Conservation (phyloP, 768 basidiomycete genomes). For the Pleurotus tuber-regium region DNA sequence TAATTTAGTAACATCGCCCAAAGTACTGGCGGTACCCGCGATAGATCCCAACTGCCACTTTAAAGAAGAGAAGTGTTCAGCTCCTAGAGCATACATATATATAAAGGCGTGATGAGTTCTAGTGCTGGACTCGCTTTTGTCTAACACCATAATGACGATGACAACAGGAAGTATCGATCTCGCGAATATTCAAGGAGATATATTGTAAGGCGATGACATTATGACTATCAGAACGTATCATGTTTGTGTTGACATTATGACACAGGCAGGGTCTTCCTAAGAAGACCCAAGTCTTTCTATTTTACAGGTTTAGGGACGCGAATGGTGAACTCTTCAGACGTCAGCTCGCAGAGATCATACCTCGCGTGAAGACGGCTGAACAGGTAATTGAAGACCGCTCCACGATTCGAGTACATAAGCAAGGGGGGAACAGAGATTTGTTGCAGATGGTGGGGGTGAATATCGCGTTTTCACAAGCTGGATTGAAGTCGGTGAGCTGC, state of each 20-base stretch:
- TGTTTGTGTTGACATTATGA: neutral
- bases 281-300: conserved; percentile 47
- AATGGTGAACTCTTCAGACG: conserved; percentile 40
- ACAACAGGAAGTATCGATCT: conserved; percentile 28
- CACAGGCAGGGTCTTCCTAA: conserved; percentile 54
- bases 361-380: conserved; percentile 43
- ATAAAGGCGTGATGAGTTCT: neutral
- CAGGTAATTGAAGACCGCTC: conserved; percentile 40
- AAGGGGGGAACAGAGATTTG: conserved; percentile 24
- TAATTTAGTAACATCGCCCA: neutral
- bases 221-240: neutral
- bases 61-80: neutral
- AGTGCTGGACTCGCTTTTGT: neutral
- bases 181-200: conserved; percentile 45
- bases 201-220: conserved; percentile 32
- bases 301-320: conserved; percentile 42
- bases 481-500: conserved; percentile 34
- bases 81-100: neutral
- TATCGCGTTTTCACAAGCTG: conserved; percentile 52
- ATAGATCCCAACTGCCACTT: neutral
- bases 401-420: conserved; percentile 36
- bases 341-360: conserved; percentile 36
- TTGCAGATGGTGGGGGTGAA: conserved; percentile 45
- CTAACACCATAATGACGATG: conserved; percentile 14
- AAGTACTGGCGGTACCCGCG: neutral